A percentile compares a stretch with the other conserved stretches of the same genome.
phyloP scores from a whole-genome alignment of 2,329 filamentous ascomycete species.

The Alternaria triticina region DNA sequence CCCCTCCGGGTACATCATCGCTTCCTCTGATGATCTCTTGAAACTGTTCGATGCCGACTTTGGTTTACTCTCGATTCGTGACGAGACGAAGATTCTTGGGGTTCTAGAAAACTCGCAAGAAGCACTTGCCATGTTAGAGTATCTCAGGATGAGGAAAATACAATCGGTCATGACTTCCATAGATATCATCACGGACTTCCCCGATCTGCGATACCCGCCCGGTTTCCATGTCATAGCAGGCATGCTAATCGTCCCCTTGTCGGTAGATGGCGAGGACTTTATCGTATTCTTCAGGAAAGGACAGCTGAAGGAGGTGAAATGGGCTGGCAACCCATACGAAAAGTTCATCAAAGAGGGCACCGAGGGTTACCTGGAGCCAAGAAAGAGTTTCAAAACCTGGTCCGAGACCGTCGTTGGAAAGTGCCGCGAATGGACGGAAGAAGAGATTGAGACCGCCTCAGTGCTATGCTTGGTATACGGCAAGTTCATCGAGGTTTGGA shows the following conservation, averaged over 20 bases:
- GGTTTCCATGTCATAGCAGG: conserved; percentile 82
- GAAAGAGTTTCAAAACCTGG: conserved; percentile 82
- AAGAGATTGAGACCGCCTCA: conserved; percentile 87
- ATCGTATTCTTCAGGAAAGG: conserved; percentile 89
- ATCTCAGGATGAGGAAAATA: conserved; percentile 76
- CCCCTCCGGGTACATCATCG: conserved; percentile 87
- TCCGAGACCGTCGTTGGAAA: conserved; percentile 80
- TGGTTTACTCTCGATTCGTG: conserved; percentile 80
- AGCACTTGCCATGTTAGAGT: conserved; percentile 82
- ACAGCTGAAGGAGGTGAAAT: conserved; percentile 78
- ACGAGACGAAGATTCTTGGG: conserved; percentile 88
- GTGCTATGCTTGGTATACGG: conserved; percentile 88
- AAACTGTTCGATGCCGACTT: conserved; percentile 88
- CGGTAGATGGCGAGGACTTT: conserved; percentile 77
- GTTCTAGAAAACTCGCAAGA: conserved; percentile 78
- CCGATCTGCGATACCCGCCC: conserved; percentile 78
- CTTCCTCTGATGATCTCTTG: conserved; percentile 83
- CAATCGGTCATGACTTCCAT: conserved; percentile 79
- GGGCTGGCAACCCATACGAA: conserved; percentile 87
- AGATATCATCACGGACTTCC: conserved; percentile 77
- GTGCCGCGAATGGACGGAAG: conserved; percentile 86
- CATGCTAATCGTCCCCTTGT: conserved; percentile 80
- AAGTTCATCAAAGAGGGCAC: conserved; percentile 77
- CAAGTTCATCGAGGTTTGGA: conserved; percentile 90
- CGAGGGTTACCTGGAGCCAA: conserved; percentile 75